Base-by-base conservation (phyloP, 2,329 filamentous ascomycete genomes). In the Tolypocladium amazonense region DNA sequence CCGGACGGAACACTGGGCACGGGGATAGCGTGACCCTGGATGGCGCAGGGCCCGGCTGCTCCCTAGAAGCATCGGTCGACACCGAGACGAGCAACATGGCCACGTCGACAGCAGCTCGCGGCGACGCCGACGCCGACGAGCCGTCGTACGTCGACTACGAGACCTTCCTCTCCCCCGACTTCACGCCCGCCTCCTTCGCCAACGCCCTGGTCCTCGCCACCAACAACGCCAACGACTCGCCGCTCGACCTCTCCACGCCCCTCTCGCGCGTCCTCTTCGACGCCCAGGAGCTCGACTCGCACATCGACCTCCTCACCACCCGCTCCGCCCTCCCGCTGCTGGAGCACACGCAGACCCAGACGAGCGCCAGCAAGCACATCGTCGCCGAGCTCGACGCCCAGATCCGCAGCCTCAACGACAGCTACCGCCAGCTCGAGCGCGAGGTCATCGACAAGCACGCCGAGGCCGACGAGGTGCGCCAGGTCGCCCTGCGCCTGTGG, bases 81-180 rank as follows among this genome's bases (percentile, higher is more conserved):
- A 20, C 45, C 45, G 14, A 30, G 15, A n/a, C 47, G 2, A n/a
- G 50, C 27, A 14, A 33, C 27, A 53, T 53, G 50, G 50, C 30
- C 50, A 35, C 50, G 9, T n/a, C 30, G 30, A 35, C 41, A 8
- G 47, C n/a, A n/a, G 56, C 53, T n/a, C 56, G 52, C 37, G 43
- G 53, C 25, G 39, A 39, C 37, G 53, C 62, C 33, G 55, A 58
- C 27, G 76, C 79, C 60, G 80, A 83, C 53, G 86, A 88, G 61
- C 82, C 87, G 47, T 94, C 90, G 11, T 99, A 99, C 76, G 92
- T 99, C 70, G 92, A 97, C 82, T 96, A 96, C 76, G 91, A 96
- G 72, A 83, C 90, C 64, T 96, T 99, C 69, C 84, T 97, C 64
- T 84, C 88, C 56, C 89, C 92, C 14, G 79, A 83, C 62, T 99